Evolutionary conservation across 192 early-diverging fungal species (phyloP).

Genomic region (Coemansia sp.): DNA sequence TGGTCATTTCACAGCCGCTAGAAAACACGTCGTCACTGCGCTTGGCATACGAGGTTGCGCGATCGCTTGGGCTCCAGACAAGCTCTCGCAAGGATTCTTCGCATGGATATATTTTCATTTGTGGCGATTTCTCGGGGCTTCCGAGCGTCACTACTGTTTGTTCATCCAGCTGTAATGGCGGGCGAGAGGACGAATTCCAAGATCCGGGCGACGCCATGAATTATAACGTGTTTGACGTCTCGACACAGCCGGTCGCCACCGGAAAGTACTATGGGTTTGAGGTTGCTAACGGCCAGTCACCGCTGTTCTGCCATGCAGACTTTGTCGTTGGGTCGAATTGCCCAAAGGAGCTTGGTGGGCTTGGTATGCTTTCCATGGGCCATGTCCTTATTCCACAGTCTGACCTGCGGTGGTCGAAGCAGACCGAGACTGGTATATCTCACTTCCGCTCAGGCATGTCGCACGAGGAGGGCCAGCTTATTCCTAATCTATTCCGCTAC

Average conservation of each 20-base stretch:
- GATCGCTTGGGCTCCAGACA: conserved; percentile 46
- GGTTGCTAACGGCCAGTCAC: conserved; percentile 46
- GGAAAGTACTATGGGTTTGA: conserved; percentile 50
- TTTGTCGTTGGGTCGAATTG: conserved; percentile 63
- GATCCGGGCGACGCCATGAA: background rate
- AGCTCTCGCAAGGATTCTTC: conserved; percentile 24
- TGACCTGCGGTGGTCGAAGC: conserved; percentile 94
- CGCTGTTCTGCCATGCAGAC: conserved; percentile 55
- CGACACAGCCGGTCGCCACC: conserved; percentile 9
- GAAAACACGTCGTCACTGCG: conserved; percentile 33
- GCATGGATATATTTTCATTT: conserved; percentile 34
- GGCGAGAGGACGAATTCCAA: background rate
- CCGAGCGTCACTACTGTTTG: conserved; percentile 27
- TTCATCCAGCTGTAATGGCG: conserved; percentile 1
- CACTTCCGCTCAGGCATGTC: conserved; percentile 99
- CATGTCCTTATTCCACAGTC: conserved; percentile 98
- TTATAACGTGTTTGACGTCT: conserved; percentile 30
- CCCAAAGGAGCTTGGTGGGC: conserved; percentile 93
- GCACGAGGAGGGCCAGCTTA: conserved; percentile 94
- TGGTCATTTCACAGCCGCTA: conserved; percentile 29
- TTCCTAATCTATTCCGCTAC: conserved; percentile 97
- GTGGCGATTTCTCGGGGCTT: conserved; percentile 23
- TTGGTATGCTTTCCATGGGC: conserved; percentile 99
- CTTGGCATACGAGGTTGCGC: conserved; percentile 45
- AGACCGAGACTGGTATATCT: conserved; percentile 95